These are phyloP conservation scores for Phyllosticta paracitricarpa DNA, from an alignment of 2,329 filamentous ascomycete genomes.

Conservation along the genomic window DNA sequence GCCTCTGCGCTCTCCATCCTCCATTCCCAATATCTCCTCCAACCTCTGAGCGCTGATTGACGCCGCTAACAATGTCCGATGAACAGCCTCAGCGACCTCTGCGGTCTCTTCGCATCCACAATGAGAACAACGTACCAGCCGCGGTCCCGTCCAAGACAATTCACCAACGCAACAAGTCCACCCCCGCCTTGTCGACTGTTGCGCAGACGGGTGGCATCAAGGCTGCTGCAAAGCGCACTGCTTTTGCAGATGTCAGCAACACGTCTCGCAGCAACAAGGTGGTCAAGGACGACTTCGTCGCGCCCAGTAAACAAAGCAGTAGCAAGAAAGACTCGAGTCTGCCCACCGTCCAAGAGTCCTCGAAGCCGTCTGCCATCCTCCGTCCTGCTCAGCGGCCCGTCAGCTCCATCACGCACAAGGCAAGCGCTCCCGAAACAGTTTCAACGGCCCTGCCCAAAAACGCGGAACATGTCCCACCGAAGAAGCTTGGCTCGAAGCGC, in stretches of 20 bases:
- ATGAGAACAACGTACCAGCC: conserved; percentile 54
- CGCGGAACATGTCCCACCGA: background rate
- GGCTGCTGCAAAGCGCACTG: conserved; percentile 61
- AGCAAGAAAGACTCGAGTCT: conserved; percentile 15
- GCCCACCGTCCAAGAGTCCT: conserved; percentile 4
- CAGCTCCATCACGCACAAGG: conserved; percentile 1
- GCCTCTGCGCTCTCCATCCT: background rate
- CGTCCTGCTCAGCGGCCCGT: conserved; percentile 8
- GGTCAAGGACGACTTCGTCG: conserved; percentile 47
- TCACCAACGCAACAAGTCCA: conserved; percentile 77
- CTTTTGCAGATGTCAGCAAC: conserved; percentile 77
- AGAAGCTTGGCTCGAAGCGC: conserved; percentile 6
- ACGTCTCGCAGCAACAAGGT: conserved; percentile 32
- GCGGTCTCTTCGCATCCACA: conserved; percentile 50
- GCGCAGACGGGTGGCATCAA: conserved; percentile 48
- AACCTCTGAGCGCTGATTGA: conserved; percentile 16
- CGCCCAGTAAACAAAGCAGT: conserved; percentile 33
- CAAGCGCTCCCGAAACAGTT: background rate
- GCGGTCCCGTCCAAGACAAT: conserved; percentile 40
- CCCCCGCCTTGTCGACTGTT: conserved; percentile 49
- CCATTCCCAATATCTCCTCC: background rate
- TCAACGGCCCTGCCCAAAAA: background rate
- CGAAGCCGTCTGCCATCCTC: conserved; percentile 1
- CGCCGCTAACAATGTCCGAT: conserved; percentile 1
- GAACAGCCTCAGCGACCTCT: conserved; percentile 58